Base-by-base conservation (phyloP, 2,329 filamentous ascomycete species). In the Periconia digitata region DNA sequence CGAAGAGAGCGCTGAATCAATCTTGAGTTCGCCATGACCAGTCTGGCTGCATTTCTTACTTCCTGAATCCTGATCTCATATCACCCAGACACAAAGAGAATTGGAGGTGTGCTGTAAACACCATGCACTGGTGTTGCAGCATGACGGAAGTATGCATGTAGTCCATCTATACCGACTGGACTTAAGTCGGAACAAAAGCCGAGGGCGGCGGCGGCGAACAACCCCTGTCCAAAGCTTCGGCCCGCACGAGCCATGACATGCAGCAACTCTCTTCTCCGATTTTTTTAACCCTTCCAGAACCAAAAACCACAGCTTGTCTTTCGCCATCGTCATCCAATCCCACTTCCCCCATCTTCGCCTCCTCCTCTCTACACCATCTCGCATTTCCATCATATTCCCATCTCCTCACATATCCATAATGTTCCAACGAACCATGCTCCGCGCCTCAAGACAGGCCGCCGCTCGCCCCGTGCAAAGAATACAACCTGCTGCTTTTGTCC, bases 381-480 rank as follows among this genome's bases (percentile, higher is more conserved):
- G 40, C 29, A 46, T 38, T 6, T 35, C 40, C 41, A 49, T 41
- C 34, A 24, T 34, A 22, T 10, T 23, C 34, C 35, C 48, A 35
- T 40, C 37, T 5, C 32, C 47, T 45, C 46, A 44, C 58, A 62
- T 40, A 37, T 43, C 16, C 62, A 70, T 54, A 48, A 77, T 81
- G 75, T 73, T 81, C 53, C 77, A 79, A 69, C 75, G 76, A 69
- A 73, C 74, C 54, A 56, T 80, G 51, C 62, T 79, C 54, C 71
- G 79, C 52, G 76, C 77, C 58, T 77, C 72, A 53, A 57, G 61
- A 57, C 71, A 73, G 62, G 71, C 73, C 43, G 24, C 24, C 6
- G 60, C 72, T 57, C 69, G 65, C 67, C 66, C 72, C 46, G 57
- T 68, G 44, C 60, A 64, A 50, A 51, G 52, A 15, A 42, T 71